Percentiles rank a stretch among this genome's conserved stretches.
Conservation (phyloP, 495 filamentous ascomycete species). For the Amniculicola lignicola region DNA sequence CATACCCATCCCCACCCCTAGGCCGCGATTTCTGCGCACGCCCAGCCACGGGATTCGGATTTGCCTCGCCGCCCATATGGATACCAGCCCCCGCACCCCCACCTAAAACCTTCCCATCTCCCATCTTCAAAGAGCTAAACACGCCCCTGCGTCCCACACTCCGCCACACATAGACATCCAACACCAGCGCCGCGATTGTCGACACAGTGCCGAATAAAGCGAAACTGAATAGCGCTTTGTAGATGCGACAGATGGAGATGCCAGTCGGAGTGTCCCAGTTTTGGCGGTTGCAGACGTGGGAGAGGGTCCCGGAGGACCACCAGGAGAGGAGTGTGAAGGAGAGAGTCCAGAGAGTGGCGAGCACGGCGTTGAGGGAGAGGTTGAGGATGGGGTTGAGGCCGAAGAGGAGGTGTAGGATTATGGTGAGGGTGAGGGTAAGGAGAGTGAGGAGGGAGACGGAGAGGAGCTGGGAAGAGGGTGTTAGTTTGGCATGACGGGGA, state of each 20-base stretch:
- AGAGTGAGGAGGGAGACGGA: constrained; percentile 55
- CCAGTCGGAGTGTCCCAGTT: constrained; percentile 59
- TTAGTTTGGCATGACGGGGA: constrained; percentile 9
- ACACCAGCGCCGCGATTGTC: constrained; percentile 48
- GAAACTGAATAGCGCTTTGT: constrained; percentile 67
- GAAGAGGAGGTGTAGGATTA: constrained; percentile 54
- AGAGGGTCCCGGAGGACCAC: constrained; percentile 56
- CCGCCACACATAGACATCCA: constrained; percentile 52
- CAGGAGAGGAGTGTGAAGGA: constrained; percentile 56
- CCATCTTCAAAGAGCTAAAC: constrained; percentile 43
- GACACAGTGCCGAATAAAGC: constrained; percentile 50
- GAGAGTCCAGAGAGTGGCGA: constrained; percentile 57
- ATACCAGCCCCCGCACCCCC: not conserved
- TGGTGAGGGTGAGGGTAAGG: constrained; percentile 51
- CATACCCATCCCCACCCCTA: constrained; percentile 33
- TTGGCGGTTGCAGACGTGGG: constrained; percentile 52
- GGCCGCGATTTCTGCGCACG: constrained; percentile 11
- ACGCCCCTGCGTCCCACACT: constrained; percentile 47
- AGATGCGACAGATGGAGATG: constrained; percentile 59
- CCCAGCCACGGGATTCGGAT: constrained; percentile 19
- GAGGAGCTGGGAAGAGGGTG: constrained; percentile 48
- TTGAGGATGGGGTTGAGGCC: constrained; percentile 58
- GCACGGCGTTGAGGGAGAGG: constrained; percentile 50
- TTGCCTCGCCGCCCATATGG: not conserved
- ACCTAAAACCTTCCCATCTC: constrained; percentile 5